A percentile compares a stretch with the other conserved stretches of the same genome.
Conservation (phyloP, 164 flowering plant species). For the Taxillus chinensis region DNA sequence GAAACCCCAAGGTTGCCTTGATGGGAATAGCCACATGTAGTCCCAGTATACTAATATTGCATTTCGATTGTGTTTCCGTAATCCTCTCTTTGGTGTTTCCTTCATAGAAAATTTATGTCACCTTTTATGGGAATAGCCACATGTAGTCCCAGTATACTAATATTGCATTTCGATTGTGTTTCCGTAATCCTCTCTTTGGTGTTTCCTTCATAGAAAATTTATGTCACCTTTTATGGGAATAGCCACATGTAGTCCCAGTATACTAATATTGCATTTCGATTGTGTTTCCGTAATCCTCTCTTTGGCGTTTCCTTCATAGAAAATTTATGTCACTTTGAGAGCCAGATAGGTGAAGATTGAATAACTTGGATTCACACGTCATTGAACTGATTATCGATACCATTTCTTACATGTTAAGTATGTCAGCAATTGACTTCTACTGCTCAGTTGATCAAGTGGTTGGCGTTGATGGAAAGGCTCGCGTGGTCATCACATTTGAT, state of each 20-base stretch:
- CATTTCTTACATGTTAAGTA: constrained; percentile 24
- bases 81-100: background rate
- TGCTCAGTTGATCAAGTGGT: constrained; percentile 91
- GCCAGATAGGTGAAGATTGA: background rate
- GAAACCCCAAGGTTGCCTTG: no score
- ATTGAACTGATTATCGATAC: background rate
- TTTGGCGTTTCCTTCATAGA: background rate
- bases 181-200: background rate
- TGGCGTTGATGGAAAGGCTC: constrained; percentile 84
- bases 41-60: no score
- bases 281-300: no score
- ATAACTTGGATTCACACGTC: background rate
- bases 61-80: no score
- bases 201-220: background rate
- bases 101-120: background rate
- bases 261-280: no score
- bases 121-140: no score
- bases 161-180: no score
- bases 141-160: no score
- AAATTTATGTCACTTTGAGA: background rate
- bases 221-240: background rate
- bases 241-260: no score
- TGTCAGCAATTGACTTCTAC: constrained; percentile 97
- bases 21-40: no score
- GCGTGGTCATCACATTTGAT: constrained; percentile 81